Conservation (phyloP, 371 early-diverging fungal genomes). For the Apophysomyces variabilis region DNA sequence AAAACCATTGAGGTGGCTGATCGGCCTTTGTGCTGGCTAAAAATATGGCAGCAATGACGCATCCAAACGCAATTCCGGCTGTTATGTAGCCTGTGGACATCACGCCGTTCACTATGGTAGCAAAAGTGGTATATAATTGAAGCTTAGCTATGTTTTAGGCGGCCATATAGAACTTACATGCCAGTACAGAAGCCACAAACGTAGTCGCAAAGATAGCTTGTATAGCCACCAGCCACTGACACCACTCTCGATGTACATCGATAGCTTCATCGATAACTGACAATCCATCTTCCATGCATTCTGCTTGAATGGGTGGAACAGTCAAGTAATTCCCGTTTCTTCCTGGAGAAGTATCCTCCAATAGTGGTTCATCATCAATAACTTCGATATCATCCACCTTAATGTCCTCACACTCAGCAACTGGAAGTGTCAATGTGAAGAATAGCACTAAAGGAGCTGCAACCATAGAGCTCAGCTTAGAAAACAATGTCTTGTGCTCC, state of each 20-base stretch:
- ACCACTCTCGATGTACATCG: slow-evolving; percentile 39
- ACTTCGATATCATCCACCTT: slow-evolving; percentile 42
- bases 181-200: slow-evolving; percentile 37
- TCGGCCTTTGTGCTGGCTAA: slow-evolving; percentile 24
- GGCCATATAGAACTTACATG: slow-evolving; percentile 27
- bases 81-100: slow-evolving; percentile 22
- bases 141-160: background rate
- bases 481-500: slow-evolving; percentile 47
- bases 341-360: background rate
- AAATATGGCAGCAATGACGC: slow-evolving; percentile 22
- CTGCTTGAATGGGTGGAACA: slow-evolving; percentile 18
- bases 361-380: slow-evolving; percentile 15
- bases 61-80: slow-evolving; percentile 30
- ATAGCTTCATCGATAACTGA: slow-evolving; percentile 17
- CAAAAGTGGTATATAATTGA: background rate
- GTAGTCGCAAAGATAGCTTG: slow-evolving; percentile 42
- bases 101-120: slow-evolving; percentile 30
- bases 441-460: slow-evolving; percentile 60
- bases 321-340: slow-evolving; percentile 23
- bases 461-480: slow-evolving; percentile 53
- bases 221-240: slow-evolving; percentile 41
- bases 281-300: slow-evolving; percentile 1
- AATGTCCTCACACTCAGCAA: slow-evolving; percentile 52
- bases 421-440: slow-evolving; percentile 65
- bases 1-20: slow-evolving; percentile 45